phyloP scores from a whole-genome alignment of 352 stramenopile genomes.

The Phytophthora hibernalis region DNA sequence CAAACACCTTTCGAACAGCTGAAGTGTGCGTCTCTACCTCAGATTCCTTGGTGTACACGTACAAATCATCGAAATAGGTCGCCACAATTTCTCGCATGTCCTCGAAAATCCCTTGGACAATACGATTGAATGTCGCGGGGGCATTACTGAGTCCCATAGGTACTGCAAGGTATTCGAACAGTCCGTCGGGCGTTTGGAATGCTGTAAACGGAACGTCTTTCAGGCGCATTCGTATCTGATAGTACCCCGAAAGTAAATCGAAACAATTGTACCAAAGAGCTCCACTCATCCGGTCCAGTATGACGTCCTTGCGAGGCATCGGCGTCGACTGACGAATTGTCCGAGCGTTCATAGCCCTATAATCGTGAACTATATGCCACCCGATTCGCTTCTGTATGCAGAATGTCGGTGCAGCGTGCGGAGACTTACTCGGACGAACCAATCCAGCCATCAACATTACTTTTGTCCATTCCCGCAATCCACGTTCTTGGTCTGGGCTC shows the following conservation, averaged over 20 bases:
- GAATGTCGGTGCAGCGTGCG: slow-evolving; percentile 12
- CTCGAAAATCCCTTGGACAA: neutral
- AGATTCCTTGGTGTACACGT: neutral
- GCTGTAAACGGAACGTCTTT: no score
- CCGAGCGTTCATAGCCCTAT: slow-evolving; percentile 4
- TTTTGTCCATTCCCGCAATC: neutral
- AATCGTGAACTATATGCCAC: slow-evolving; percentile 11
- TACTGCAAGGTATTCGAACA: no score
- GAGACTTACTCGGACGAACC: slow-evolving; percentile 8
- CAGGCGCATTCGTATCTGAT: no score
- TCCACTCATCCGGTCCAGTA: no score
- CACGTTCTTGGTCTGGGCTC: no score
- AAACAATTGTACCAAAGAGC: no score
- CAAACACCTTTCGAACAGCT: no score
- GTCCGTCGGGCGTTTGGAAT: no score
- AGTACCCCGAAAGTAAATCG: no score
- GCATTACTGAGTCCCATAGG: no score
- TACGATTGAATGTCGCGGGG: neutral
- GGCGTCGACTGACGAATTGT: slow-evolving; percentile 12
- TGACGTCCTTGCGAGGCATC: slow-evolving; percentile 12
- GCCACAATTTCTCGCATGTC: neutral
- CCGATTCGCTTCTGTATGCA: slow-evolving; percentile 9
- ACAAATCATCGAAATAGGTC: neutral
- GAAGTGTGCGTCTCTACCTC: neutral
- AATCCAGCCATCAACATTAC: slow-evolving; percentile 1